Evolutionary conservation across 306 rosid species (phyloP).

Genomic region (Alnus rubra): DNA sequence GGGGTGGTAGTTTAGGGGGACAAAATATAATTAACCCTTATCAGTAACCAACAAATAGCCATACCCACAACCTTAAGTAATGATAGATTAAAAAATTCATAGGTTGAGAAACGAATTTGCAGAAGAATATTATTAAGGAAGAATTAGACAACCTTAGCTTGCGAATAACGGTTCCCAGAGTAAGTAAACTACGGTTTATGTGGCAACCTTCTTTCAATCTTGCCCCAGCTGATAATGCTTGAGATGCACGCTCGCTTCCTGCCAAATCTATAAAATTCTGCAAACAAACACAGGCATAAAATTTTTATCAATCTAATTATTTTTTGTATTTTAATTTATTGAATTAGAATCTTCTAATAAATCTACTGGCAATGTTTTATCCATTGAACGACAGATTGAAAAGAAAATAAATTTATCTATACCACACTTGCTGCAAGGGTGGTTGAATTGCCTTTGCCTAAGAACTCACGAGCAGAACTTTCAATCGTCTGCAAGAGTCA

Average conservation of each 20-base stretch:
- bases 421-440: slow-evolving; percentile 95
- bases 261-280: slow-evolving; percentile 99
- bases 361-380: not conserved
- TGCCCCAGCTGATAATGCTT: slow-evolving; percentile 84
- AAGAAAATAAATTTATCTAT: slow-evolving; percentile 30
- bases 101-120: not conserved
- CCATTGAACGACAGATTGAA: slow-evolving; percentile 10
- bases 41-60: not conserved
- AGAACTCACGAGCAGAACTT: slow-evolving; percentile 95
- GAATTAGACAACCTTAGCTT: slow-evolving; percentile 75
- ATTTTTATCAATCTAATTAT: not conserved
- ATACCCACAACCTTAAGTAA: not conserved
- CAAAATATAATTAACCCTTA: not conserved
- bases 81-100: not conserved
- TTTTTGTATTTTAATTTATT: not conserved
- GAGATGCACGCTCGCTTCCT: slow-evolving; percentile 99
- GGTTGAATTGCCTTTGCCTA: slow-evolving; percentile 90
- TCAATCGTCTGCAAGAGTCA: slow-evolving; percentile 75
- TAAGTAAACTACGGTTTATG: slow-evolving; percentile 95
- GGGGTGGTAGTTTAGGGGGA: no score
- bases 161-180: slow-evolving; percentile 93
- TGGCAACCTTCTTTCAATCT: slow-evolving; percentile 98
- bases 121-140: slow-evolving; percentile 28
- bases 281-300: slow-evolving; percentile 32
- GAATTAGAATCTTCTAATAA: not conserved